Evolutionary conservation across 169 alveolate genomes (phyloP).

Genomic region (Cardiosporidium cionae): DNA sequence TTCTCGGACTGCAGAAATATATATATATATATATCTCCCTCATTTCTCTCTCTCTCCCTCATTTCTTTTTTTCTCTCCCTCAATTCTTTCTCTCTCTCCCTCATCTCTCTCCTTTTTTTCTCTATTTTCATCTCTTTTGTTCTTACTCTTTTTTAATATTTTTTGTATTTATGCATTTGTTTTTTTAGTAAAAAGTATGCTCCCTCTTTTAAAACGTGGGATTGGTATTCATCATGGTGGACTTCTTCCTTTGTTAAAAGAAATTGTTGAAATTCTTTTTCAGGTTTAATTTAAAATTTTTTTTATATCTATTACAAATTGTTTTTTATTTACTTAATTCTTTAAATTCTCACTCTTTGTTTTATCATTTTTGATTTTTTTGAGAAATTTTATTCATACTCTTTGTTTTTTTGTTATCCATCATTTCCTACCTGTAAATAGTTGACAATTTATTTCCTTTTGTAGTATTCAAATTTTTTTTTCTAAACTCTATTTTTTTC

Average conservation of each 20-base stretch:
- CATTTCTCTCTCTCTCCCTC: not conserved
- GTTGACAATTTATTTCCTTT: no score
- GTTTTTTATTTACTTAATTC: no score
- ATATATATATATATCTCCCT: not conserved
- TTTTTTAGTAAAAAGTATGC: conserved; percentile 11
- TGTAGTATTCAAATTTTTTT: no score
- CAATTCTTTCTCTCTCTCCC: not conserved
- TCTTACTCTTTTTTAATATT: not conserved
- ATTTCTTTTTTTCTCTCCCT: not conserved
- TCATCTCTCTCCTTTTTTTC: not conserved
- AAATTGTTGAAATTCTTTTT: conserved; percentile 81
- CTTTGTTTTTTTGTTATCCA: no score
- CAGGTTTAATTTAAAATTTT: no score
- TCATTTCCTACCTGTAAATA: no score
- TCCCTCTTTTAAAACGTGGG: conserved; percentile 56
- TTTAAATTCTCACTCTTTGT: no score
- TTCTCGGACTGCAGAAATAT: no score
- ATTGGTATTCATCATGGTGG: conserved; percentile 91
- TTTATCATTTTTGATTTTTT: no score
- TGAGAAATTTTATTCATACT: no score
- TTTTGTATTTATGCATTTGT: conserved; percentile 3
- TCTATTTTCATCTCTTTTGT: not conserved
- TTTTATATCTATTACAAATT: no score
- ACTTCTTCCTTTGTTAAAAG: conserved; percentile 69
- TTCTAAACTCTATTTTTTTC: not conserved